phyloP scores from a whole-genome alignment of 169 alveolate species.

The Plasmodium knowlesi region DNA sequence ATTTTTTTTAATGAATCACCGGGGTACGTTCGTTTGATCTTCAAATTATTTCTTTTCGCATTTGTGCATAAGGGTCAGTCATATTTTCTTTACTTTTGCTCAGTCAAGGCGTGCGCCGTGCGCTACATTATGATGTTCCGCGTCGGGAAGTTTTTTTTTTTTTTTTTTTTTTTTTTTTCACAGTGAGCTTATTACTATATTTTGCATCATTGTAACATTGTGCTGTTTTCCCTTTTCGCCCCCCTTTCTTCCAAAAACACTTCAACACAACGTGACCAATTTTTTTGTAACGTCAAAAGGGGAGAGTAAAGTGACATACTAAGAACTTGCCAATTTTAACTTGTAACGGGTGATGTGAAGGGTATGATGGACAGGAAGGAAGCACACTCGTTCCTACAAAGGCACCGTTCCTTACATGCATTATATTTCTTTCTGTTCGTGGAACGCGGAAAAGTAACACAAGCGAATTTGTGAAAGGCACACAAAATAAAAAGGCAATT shows the following conservation, averaged over 20 bases:
- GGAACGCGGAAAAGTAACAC: not conserved
- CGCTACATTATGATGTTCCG: not conserved
- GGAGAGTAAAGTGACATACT: not conserved
- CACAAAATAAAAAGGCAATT: not conserved
- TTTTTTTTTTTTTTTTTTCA: too few species aligned
- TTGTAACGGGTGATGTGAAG: not conserved
- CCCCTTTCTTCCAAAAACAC: not conserved
- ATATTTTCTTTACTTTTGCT: not conserved
- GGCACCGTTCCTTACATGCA: not conserved
- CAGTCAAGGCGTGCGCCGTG: not conserved
- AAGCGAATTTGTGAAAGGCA: not conserved
- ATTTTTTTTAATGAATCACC: not conserved
- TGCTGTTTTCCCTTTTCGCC: not conserved
- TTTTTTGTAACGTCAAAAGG: not conserved
- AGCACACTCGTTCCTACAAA: not conserved
- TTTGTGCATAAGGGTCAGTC: not conserved
- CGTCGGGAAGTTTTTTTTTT: not conserved
- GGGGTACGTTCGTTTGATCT: not conserved
- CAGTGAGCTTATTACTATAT: not conserved
- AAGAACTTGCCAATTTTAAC: not conserved
- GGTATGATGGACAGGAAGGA: not conserved
- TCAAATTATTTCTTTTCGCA: not conserved
- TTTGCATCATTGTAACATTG: not conserved
- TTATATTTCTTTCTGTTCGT: not conserved
- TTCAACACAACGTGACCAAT: not conserved